phyloP scores from a whole-genome alignment of 768 basidiomycete genomes.

The Mycena leptocephala region DNA sequence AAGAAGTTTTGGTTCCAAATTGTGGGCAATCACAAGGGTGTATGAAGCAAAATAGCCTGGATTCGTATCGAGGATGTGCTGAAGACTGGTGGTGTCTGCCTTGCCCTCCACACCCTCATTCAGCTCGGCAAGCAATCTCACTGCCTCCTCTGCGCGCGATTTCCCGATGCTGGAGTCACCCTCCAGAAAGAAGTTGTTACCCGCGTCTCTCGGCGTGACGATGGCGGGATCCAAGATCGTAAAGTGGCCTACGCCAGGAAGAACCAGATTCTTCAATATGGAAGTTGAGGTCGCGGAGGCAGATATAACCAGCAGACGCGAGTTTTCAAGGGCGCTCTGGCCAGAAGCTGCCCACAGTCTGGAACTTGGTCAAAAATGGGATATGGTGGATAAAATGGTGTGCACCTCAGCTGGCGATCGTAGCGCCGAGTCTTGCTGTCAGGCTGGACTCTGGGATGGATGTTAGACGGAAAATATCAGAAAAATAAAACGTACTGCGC shows the following conservation, averaged over 20 bases:
- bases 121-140: constrained; percentile 84
- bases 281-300: constrained; percentile 90
- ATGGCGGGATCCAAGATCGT: constrained; percentile 84
- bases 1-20: constrained; percentile 73
- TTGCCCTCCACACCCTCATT: constrained; percentile 89
- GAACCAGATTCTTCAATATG: constrained; percentile 95
- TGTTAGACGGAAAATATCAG: background rate
- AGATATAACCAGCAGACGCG: constrained; percentile 87
- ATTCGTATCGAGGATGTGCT: constrained; percentile 71
- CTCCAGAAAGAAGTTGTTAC: constrained; percentile 97
- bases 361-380: background rate
- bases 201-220: constrained; percentile 84
- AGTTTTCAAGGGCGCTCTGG: constrained; percentile 89
- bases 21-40: constrained; percentile 90
- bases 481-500: constrained; percentile 10
- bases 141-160: constrained; percentile 85
- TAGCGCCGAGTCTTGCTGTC: constrained; percentile 93
- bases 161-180: constrained; percentile 85
- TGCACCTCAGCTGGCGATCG: constrained; percentile 93
- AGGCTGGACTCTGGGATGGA: constrained; percentile 60
- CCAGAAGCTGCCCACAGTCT: constrained; percentile 95
- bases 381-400: constrained; percentile 33
- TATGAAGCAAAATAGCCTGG: constrained; percentile 74
- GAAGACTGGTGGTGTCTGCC: constrained; percentile 71
- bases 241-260: constrained; percentile 97